These are phyloP conservation scores for Ophiostoma himal-ulmi DNA, from an alignment of 2,329 filamentous ascomycete genomes.

Conservation along the genomic window DNA sequence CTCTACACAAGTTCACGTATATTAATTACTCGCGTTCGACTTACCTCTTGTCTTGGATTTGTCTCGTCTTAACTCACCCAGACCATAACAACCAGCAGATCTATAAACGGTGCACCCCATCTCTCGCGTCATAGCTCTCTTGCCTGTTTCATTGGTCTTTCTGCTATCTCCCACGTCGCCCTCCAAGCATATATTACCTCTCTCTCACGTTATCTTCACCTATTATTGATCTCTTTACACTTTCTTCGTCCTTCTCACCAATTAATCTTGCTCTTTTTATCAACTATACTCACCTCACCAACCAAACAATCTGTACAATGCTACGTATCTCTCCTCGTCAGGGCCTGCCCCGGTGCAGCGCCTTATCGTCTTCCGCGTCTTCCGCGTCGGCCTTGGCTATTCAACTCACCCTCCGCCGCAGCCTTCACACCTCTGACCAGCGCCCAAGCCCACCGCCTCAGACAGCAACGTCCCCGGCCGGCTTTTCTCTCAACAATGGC, in stretches of 20 bases:
- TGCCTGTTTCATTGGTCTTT: constrained; percentile 2
- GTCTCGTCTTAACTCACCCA: neutral
- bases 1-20: neutral
- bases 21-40: neutral
- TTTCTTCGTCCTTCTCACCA: neutral
- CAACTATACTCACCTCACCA: neutral
- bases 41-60: neutral
- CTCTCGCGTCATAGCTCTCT: neutral
- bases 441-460: constrained; percentile 12
- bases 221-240: neutral
- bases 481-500: neutral
- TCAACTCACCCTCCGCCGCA: constrained; percentile 5
- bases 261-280: neutral
- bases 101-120: neutral
- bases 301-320: neutral
- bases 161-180: neutral
- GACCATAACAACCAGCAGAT: neutral
- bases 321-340: constrained; percentile 4
- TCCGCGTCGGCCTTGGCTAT: neutral
- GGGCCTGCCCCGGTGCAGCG: constrained; percentile 12
- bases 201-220: neutral
- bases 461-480: neutral
- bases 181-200: neutral
- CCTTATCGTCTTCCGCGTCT: neutral
- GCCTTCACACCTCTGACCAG: constrained; percentile 20